Percentiles rank a stretch among this genome's conserved stretches.
These are phyloP conservation scores for Phytophthora hibernalis DNA, from an alignment of 352 stramenopile species.

Conservation along the genomic window DNA sequence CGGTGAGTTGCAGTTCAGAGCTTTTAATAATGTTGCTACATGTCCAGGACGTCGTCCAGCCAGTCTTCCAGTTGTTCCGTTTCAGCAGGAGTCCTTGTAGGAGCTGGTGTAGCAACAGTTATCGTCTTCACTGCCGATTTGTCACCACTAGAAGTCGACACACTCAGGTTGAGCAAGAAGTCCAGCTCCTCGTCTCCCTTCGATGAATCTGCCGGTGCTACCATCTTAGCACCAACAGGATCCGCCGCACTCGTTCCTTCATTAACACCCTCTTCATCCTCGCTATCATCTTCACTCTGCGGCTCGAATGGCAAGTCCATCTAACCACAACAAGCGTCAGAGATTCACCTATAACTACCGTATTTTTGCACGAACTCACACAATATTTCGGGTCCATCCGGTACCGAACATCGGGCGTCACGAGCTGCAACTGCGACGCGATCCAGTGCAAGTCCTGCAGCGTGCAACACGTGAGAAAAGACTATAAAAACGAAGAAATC, in stretches of 20 bases:
- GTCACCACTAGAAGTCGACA: slow-evolving; percentile 14
- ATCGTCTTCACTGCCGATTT: slow-evolving; percentile 8
- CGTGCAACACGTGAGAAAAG: neutral
- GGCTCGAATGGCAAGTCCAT: slow-evolving; percentile 50
- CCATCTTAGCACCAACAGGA: neutral
- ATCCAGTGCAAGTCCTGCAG: slow-evolving; percentile 77
- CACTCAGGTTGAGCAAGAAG: slow-evolving; percentile 53
- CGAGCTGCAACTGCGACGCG: slow-evolving; percentile 53
- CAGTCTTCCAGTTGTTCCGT: slow-evolving; percentile 69
- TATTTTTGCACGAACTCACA: slow-evolving; percentile 42
- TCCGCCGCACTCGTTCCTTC: neutral
- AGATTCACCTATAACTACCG: neutral
- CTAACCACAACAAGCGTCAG: slow-evolving; percentile 30
- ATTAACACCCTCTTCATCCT: slow-evolving; percentile 9
- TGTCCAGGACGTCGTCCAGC: slow-evolving; percentile 71
- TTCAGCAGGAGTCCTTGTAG: slow-evolving; percentile 21
- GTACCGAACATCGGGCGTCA: slow-evolving; percentile 62
- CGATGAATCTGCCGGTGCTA: neutral
- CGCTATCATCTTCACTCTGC: slow-evolving; percentile 24
- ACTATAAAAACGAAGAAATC: neutral
- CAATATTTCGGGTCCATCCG: slow-evolving; percentile 81
- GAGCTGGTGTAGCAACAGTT: neutral
- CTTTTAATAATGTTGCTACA: slow-evolving; percentile 23
- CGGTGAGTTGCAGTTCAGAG: slow-evolving; percentile 7
- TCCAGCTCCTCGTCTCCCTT: slow-evolving; percentile 46